Percentiles rank a stretch among this genome's conserved stretches.
These are phyloP conservation scores for Sisymbrium irio DNA, from an alignment of 345 rosid genomes.

Conservation along the genomic window DNA sequence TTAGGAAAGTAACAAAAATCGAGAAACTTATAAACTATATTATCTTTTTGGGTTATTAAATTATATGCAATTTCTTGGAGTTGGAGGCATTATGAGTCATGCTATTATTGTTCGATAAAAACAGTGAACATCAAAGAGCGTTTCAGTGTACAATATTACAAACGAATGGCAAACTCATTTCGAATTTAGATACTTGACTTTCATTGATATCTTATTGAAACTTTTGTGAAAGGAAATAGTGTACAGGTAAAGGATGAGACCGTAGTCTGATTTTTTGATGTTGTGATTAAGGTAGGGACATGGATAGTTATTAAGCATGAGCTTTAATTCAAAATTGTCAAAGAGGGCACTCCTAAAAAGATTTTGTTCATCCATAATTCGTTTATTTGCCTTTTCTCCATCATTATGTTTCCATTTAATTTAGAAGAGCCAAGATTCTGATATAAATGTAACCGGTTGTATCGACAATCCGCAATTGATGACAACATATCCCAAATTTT, in stretches of 20 bases:
- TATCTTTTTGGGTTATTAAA: slow-evolving; percentile 15
- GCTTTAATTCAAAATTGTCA: slow-evolving; percentile 35
- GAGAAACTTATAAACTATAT: slow-evolving; percentile 21
- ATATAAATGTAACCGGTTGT: not conserved
- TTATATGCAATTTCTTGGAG: slow-evolving; percentile 1
- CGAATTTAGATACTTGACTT: not conserved
- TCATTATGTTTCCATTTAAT: slow-evolving; percentile 22
- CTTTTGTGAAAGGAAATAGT: not conserved
- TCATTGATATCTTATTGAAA: not conserved
- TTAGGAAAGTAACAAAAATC: slow-evolving; percentile 25
- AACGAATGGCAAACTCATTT: not conserved
- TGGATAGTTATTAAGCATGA: slow-evolving; percentile 25
- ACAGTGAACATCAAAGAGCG: too few relatives aligned
- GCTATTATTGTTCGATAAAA: not conserved
- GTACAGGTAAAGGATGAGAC: slow-evolving; percentile 3
- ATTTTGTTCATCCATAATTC: slow-evolving; percentile 20
- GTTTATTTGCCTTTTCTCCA: slow-evolving; percentile 12
- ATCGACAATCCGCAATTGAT: not conserved
- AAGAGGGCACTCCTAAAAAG: slow-evolving; percentile 31
- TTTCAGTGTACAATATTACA: slow-evolving; percentile 2
- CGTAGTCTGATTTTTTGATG: not conserved
- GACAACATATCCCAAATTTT: not conserved
- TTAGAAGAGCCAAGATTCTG: not conserved
- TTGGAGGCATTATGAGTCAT: slow-evolving; percentile 11
- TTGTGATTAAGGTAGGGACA: slow-evolving; percentile 35